Base-by-base conservation (phyloP, 2,329 filamentous ascomycete genomes). In the Diaporthe caulivora region DNA sequence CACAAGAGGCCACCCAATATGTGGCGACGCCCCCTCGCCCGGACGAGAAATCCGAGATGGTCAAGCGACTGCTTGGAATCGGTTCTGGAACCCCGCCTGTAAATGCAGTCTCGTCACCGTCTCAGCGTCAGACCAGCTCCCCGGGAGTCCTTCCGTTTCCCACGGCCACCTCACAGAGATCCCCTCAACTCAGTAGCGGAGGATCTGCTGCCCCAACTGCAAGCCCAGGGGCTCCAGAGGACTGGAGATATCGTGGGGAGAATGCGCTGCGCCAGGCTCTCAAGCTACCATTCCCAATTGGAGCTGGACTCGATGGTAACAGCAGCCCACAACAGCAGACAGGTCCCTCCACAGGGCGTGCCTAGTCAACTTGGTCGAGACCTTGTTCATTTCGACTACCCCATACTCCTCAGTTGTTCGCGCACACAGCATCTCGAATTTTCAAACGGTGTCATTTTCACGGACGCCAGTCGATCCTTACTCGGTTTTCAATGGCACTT, bases 221-320 rank as follows among this genome's bases (percentile, higher is more conserved):
- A n/a, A 49, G 29, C 44, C 68, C 71, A 21, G 58, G 54, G 15
- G 60, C 57, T 47, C 31, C 69, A 37, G 73, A 75, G 9, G 60
- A 58, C 17, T 72, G 73, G 53, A 75, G 68, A 26, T 60, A 57
- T 17, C 67, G 72, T 40, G 73, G 71, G 18, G 73, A 75, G 64
- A 68, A 75, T 31, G 73, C 73, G 10, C 71, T 75, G 24, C 73
- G 73, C 55, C 72, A 73, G 53, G 73, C 68, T 29, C 37, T 75
- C 44, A 75, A 73, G 31, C 57, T 75, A 4, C 58, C 73, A 3
- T 37, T 73, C 21, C 49, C 73, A 17, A 62, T 73, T 34, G 57
- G 71, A 44, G 54, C 67, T 29, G 73, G 72, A 15, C 58, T 74
- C 11, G 69, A 75, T 53, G 37, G 71, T 55, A 71, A 62, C 58